phyloP scores from a whole-genome alignment of 441 rosid species.

The Eruca vesicaria region DNA sequence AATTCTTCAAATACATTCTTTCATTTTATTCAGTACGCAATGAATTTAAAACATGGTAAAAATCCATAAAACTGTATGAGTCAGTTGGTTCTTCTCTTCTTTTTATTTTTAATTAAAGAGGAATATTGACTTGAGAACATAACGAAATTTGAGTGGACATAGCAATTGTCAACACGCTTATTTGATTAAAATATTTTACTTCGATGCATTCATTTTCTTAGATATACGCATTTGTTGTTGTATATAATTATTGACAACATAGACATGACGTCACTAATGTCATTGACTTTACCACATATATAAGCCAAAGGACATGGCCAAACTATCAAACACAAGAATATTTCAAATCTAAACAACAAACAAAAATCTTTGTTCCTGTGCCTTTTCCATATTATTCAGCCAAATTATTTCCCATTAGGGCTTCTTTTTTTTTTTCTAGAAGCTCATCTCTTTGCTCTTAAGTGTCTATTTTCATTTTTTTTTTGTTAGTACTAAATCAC shows the following conservation, averaged over 20 bases:
- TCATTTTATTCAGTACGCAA: not conserved
- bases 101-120: not conserved
- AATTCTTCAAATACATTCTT: not conserved
- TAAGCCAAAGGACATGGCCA: conserved; percentile 7
- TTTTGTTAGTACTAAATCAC: not conserved
- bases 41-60: not conserved
- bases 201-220: not conserved
- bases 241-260: not conserved
- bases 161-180: conserved; percentile 10
- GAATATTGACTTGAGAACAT: not conserved
- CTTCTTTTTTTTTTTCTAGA: not conserved
- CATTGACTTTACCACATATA: conserved; percentile 29
- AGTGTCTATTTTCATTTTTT: not conserved
- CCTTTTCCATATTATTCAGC: not conserved
- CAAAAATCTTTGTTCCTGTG: not conserved
- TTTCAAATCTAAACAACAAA: conserved; percentile 20
- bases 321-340: conserved; percentile 19
- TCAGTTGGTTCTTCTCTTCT: not conserved
- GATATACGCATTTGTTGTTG: not conserved
- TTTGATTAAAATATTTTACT: not conserved
- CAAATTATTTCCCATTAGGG: not conserved
- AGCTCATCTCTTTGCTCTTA: conserved; percentile 1
- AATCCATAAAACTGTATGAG: not conserved
- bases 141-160: not conserved
- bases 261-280: not conserved